phyloP scores from a whole-genome alignment of 2,329 filamentous ascomycete genomes.

The Paecilomyces variotii region DNA sequence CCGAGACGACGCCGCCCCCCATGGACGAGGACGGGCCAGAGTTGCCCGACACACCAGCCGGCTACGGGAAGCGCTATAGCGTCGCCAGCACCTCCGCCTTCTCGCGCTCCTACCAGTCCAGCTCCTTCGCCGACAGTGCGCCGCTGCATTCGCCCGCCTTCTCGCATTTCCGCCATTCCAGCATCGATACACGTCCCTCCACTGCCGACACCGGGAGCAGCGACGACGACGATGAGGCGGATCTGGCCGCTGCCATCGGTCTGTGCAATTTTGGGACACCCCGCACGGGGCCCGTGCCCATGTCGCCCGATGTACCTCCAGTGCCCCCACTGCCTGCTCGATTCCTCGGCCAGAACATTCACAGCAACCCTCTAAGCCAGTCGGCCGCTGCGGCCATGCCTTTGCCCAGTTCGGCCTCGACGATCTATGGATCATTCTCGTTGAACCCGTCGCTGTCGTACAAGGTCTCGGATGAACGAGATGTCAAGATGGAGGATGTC shows the following conservation, averaged over 20 bases:
- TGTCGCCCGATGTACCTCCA: constrained; percentile 69
- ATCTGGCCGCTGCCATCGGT: constrained; percentile 83
- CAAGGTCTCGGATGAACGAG: constrained; percentile 45
- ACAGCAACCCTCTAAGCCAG: constrained; percentile 24
- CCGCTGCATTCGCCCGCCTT: constrained; percentile 41
- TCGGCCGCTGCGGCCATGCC: constrained; percentile 18
- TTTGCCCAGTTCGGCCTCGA: constrained; percentile 29
- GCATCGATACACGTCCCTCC: constrained; percentile 65
- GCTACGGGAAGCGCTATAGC: constrained; percentile 50
- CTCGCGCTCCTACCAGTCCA: constrained; percentile 73
- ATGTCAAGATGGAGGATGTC: constrained; percentile 63
- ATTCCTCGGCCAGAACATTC: constrained; percentile 59
- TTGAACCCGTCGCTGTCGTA: constrained; percentile 40
- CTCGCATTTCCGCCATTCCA: constrained; percentile 61
- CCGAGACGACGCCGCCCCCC: constrained; percentile 87
- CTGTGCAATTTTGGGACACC: constrained; percentile 82
- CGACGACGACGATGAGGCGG: constrained; percentile 74
- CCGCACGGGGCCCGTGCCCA: constrained; percentile 53
- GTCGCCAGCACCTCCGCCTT: constrained; percentile 39
- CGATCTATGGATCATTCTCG: constrained; percentile 34
- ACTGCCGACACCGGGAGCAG: constrained; percentile 70
- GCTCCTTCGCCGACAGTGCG: constrained; percentile 48
- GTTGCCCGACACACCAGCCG: constrained; percentile 27
- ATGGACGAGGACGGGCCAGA: constrained; percentile 55
- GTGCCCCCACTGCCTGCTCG: constrained; percentile 79